These are phyloP conservation scores for Globisporangium middletonii DNA, from an alignment of 352 stramenopile genomes.

Conservation along the genomic window DNA sequence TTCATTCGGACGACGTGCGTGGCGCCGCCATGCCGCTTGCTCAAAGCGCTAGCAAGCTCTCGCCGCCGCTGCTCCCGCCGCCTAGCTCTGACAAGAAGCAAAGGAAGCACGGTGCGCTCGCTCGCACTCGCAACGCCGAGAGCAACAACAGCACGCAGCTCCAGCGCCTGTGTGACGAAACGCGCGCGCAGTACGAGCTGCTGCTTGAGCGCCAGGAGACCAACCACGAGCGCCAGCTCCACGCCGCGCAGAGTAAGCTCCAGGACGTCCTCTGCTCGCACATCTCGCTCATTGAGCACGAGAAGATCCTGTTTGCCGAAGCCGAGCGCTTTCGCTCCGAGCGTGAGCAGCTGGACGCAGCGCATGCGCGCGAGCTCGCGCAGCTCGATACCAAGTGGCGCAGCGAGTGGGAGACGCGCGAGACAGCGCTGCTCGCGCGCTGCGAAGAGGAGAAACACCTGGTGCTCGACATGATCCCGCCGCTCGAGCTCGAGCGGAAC, in stretches of 20 bases:
- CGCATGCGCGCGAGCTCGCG: conserved; percentile 21
- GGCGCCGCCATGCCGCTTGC: too few species aligned
- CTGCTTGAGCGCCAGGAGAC: conserved; percentile 35
- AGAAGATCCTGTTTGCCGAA: conserved; percentile 27
- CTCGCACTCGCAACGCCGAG: too few species aligned
- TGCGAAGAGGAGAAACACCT: conserved; percentile 21
- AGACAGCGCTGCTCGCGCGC: conserved; percentile 10
- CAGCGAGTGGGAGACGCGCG: conserved; percentile 21
- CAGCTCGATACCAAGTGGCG: conserved; percentile 21
- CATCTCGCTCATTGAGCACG: conserved; percentile 48
- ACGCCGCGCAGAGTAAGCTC: conserved; percentile 30
- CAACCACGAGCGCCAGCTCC: conserved; percentile 36
- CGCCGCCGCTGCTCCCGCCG: too few species aligned
- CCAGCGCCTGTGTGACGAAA: conserved; percentile 49
- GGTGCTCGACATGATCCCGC: conserved; percentile 25
- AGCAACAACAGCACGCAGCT: background rate
- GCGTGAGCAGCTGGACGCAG: conserved; percentile 14
- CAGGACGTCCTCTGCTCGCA: conserved; percentile 37
- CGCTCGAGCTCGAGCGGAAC: conserved; percentile 33
- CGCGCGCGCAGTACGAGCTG: conserved; percentile 44
- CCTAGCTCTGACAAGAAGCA: background rate
- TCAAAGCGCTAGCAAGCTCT: too few species aligned
- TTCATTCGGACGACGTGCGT: too few species aligned
- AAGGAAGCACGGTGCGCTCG: background rate
- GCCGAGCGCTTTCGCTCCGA: conserved; percentile 19